Conservation (phyloP, 1,139 yeast genomes). For the Sugiyamaella novakii region DNA sequence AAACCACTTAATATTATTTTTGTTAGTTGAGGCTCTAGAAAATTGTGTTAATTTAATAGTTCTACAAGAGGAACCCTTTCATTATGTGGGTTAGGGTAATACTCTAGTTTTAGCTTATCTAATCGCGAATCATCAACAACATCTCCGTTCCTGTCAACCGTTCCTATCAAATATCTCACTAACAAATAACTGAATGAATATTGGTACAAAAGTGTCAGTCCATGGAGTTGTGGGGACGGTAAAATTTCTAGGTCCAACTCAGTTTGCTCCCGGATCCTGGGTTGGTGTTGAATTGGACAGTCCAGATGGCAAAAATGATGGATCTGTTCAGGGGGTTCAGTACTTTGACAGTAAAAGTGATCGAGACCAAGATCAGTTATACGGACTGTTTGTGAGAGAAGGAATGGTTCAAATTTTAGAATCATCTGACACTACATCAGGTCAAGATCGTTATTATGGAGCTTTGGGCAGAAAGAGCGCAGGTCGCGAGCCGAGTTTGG, state of each 20-base stretch:
- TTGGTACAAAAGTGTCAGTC: conserved; percentile 11
- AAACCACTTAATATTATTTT: too few relatives aligned
- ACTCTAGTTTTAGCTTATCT: background rate
- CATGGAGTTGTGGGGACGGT: conserved; percentile 28
- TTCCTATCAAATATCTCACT: too few relatives aligned
- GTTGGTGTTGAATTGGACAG: conserved; percentile 70
- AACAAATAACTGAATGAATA: background rate
- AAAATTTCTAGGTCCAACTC: conserved; percentile 49
- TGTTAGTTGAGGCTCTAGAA: too few relatives aligned
- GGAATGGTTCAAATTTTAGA: conserved; percentile 24
- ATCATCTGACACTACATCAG: background rate
- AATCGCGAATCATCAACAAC: background rate
- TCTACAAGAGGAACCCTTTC: too few relatives aligned
- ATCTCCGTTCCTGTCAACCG: too few relatives aligned
- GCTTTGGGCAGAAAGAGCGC: background rate
- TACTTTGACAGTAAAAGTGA: conserved; percentile 56
- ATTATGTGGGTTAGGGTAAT: conserved; percentile 2
- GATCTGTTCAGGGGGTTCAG: conserved; percentile 62
- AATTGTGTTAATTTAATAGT: too few relatives aligned
- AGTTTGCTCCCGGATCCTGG: conserved; percentile 66
- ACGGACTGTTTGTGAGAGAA: conserved; percentile 52
- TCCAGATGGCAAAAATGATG: conserved; percentile 76
- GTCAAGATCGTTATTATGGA: conserved; percentile 3
- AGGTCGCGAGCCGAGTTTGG: conserved; percentile 1
- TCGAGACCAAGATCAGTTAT: conserved; percentile 27